Percentiles rank a stretch among this genome's conserved stretches.
phyloP scores from a whole-genome alignment of 2,329 filamentous ascomycete genomes.

The Aureobasidium sp. region DNA sequence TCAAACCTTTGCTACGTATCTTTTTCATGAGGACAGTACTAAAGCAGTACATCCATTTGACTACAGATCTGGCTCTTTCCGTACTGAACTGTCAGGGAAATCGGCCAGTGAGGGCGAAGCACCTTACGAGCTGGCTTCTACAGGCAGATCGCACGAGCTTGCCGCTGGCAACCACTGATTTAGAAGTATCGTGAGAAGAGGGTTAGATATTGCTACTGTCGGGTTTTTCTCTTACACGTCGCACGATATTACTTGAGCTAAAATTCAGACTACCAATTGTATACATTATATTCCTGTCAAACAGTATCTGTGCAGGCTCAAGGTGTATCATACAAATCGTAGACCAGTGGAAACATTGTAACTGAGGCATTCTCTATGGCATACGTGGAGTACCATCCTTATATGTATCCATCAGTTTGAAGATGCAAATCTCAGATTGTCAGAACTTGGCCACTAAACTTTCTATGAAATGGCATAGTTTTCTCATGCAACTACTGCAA shows the following conservation, averaged over 20 bases:
- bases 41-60: neutral
- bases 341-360: too few relatives aligned
- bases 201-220: neutral
- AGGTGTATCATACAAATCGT: too few relatives aligned
- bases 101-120: neutral
- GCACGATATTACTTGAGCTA: neutral
- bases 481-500: too few relatives aligned
- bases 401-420: too few relatives aligned
- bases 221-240: neutral
- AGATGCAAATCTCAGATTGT: too few relatives aligned
- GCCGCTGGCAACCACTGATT: neutral
- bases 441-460: too few relatives aligned
- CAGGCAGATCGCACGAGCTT: neutral
- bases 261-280: neutral
- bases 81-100: neutral
- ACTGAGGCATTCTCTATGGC: too few relatives aligned
- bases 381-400: too few relatives aligned
- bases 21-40: neutral
- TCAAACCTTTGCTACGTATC: neutral
- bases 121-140: neutral
- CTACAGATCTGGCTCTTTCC: neutral
- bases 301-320: neutral
- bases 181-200: neutral
- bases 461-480: too few relatives aligned
- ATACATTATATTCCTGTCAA: neutral